phyloP scores from a whole-genome alignment of 2,329 filamentous ascomycete genomes.

The Phyllosticta ampelicida region DNA sequence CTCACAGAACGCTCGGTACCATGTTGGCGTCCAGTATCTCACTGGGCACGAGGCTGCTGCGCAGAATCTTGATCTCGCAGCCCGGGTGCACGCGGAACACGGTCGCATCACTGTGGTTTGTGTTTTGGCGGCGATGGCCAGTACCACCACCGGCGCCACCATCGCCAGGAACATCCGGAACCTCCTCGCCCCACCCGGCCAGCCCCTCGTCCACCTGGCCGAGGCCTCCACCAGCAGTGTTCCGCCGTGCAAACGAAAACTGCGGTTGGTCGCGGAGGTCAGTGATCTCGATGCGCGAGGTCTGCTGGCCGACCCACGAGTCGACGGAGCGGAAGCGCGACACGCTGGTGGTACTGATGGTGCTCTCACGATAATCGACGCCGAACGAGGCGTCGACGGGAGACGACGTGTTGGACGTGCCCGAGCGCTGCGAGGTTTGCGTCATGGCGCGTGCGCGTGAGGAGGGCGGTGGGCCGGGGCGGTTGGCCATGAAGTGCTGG shows the following conservation, averaged over 20 bases:
- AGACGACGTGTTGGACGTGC: conserved; percentile 18
- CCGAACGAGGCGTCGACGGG: not conserved
- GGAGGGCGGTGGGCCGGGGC: conserved; percentile 13
- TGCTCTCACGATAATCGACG: not conserved
- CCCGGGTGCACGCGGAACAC: conserved; percentile 31
- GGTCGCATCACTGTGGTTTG: conserved; percentile 17
- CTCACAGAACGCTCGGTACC: conserved; percentile 14
- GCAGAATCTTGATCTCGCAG: conserved; percentile 29
- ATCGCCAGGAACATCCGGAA: not conserved
- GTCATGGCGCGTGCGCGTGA: conserved; percentile 24
- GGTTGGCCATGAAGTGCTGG: conserved; percentile 28
- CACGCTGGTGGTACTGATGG: conserved; percentile 24
- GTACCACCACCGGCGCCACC: not conserved
- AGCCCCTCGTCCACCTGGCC: conserved; percentile 4
- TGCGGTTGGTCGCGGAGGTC: conserved; percentile 23
- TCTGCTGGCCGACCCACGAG: conserved; percentile 31
- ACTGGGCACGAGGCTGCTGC: conserved; percentile 26
- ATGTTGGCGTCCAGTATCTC: conserved; percentile 26
- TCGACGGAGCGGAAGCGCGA: conserved; percentile 31
- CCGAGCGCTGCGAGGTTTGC: conserved; percentile 26
- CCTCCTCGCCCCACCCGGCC: not conserved
- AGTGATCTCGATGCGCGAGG: conserved; percentile 26
- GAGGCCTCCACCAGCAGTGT: not conserved
- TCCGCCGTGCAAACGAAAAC: not conserved
- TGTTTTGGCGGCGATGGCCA: conserved; percentile 1